Evolutionary conservation across 495 filamentous ascomycete genomes (phyloP), one percentile per base, ranked within the genome.

Genomic region (Oidiodendron maius): DNA sequence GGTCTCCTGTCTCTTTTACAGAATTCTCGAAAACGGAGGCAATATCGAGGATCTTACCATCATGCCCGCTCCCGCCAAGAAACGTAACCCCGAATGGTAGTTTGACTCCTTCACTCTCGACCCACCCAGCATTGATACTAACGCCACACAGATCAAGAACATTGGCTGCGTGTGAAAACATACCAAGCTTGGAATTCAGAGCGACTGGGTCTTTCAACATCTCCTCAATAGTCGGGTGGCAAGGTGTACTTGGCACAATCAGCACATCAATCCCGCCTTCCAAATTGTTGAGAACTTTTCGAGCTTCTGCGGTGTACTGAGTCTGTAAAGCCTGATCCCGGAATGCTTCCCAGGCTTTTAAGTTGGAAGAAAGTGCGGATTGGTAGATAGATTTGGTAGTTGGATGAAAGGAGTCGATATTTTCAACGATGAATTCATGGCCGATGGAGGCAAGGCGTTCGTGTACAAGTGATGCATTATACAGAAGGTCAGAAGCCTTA

Each of bases 71-170:
- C 2, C 70, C 75, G 3, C 72, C 75, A 10, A 84, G 59, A 35
- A 86, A 69, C 3, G 81, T 84, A 12, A 84, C 74, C 10, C 78
- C 77, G 62, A 84, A 86, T 6, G 82, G 81, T 51, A 84, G 58
- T 30, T 51, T 53, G 36, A 51, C 57, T 20, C 49, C 64, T 40
- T 56, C 58, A 16, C 36, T 39, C 38, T 56, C 59, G 20, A 55
- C 61, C 53, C 57, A 61, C 0, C 75, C 74, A 1, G 79, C 78
- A 24, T 77, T 77, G 18, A 84, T 69, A 28, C 75, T 74, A 17
- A 80, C 63, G 4, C 69, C 82, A 59, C 78, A 83, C 45, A 84
- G 59, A 64, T 86, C 82, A 10, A 84, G 61, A 40, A 84, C 80
- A 52, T 86, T 84, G 3, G 69, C 82, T 41, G 70, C 79, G 59